A percentile compares a stretch with the other conserved stretches of the same genome.
Evolutionary conservation across 2,329 filamentous ascomycete species (phyloP).

Genomic region (Davidsoniella neocaledoniae): DNA sequence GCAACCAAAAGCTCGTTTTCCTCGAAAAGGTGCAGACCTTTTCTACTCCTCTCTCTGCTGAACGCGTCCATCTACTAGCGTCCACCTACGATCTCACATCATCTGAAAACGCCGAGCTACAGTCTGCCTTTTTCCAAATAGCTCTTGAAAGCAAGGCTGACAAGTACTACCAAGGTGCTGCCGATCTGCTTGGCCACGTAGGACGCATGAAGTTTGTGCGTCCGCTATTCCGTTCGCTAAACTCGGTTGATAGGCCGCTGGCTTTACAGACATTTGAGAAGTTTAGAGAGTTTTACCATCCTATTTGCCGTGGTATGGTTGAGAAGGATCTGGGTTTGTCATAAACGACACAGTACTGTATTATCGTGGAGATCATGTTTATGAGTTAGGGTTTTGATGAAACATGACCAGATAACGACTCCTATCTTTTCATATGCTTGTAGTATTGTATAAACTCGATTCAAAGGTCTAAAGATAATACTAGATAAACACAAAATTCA

Average conservation of each 20-base stretch:
- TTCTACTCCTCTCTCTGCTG: conserved; percentile 41
- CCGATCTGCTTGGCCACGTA: conserved; percentile 60
- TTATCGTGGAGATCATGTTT: not conserved
- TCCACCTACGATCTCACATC: conserved; percentile 53
- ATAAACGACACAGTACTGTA: not conserved
- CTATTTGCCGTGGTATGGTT: conserved; percentile 73
- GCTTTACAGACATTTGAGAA: conserved; percentile 72
- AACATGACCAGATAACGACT: too few relatives aligned
- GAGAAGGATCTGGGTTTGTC: conserved; percentile 53
- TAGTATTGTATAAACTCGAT: not conserved
- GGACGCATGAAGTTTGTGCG: conserved; percentile 96
- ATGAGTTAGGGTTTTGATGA: not conserved
- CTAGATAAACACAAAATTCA: not conserved
- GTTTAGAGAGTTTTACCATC: conserved; percentile 87
- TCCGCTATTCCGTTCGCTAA: conserved; percentile 62
- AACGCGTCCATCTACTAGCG: conserved; percentile 56
- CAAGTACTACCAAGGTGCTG: conserved; percentile 51
- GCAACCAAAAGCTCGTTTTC: conserved; percentile 85
- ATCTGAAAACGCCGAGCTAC: conserved; percentile 77
- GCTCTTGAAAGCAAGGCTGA: conserved; percentile 59
- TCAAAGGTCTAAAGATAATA: not conserved
- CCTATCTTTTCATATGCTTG: too few relatives aligned
- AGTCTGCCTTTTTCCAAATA: conserved; percentile 62
- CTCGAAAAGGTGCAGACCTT: conserved; percentile 63
- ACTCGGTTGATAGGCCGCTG: conserved; percentile 54